These are phyloP conservation scores for Colletotrichum sp. DNA, from an alignment of 2,329 filamentous ascomycete genomes.

Conservation along the genomic window DNA sequence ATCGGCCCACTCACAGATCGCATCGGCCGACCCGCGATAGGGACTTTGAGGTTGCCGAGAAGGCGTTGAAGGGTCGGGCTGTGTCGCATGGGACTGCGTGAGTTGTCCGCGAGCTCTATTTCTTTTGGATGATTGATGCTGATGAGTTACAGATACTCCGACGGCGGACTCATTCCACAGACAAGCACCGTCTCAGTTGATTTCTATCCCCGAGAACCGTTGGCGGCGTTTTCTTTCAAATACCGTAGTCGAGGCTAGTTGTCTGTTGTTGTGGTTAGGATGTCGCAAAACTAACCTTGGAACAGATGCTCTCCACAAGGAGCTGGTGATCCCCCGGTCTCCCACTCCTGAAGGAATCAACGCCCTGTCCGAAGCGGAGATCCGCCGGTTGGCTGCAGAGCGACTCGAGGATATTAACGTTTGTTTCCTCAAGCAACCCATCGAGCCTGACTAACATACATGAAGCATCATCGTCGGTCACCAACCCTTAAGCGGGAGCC, in stretches of 20 bases:
- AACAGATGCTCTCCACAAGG: slow-evolving; percentile 24
- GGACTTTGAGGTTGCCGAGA: slow-evolving; percentile 10
- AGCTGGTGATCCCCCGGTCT: slow-evolving; percentile 23
- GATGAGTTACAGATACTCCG: background rate
- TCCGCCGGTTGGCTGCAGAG: slow-evolving; percentile 15
- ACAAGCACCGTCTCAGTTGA: background rate
- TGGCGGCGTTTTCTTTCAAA: slow-evolving; percentile 26
- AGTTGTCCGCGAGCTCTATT: background rate
- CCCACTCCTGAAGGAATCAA: slow-evolving; percentile 18
- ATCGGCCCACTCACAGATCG: background rate
- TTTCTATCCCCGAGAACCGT: background rate
- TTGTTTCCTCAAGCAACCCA: background rate
- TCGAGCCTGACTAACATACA: background rate
- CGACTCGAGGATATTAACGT: slow-evolving; percentile 15
- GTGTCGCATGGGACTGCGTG: slow-evolving; percentile 26
- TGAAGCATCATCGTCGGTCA: background rate
- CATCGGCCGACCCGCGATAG: background rate
- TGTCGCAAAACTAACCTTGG: background rate
- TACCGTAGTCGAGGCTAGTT: slow-evolving; percentile 27
- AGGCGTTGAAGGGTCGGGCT: slow-evolving; percentile 23
- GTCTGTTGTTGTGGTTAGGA: background rate
- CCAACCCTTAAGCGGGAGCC: slow-evolving; percentile 8
- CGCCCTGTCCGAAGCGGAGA: slow-evolving; percentile 11
- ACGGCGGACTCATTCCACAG: background rate
- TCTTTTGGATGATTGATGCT: background rate